Conservation (phyloP, 768 basidiomycete genomes). For the Phallus indusiatus region DNA sequence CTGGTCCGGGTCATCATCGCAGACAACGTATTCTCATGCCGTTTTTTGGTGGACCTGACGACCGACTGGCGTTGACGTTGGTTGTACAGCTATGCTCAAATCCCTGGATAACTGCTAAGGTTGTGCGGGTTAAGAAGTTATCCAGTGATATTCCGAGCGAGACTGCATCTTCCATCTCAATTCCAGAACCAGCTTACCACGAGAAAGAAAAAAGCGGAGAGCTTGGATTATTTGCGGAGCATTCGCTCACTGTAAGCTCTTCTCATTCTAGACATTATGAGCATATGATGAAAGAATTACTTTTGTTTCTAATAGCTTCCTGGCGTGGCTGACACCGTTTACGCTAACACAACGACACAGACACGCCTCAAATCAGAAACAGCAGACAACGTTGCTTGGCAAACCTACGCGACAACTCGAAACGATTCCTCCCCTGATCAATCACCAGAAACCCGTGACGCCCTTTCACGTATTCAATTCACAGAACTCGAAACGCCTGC, state of each 20-base stretch:
- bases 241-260: no score
- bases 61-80: constrained; percentile 76
- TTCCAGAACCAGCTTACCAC: constrained; percentile 17
- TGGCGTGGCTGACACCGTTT: constrained; percentile 59
- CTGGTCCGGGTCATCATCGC: constrained; percentile 17
- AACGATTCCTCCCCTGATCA: not conserved
- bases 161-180: constrained; percentile 12
- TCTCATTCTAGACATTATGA: constrained; percentile 15
- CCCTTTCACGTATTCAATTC: constrained; percentile 23
- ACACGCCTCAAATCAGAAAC: constrained; percentile 69
- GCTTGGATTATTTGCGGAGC: not conserved
- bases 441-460: constrained; percentile 9
- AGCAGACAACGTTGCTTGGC: constrained; percentile 75
- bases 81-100: constrained; percentile 76
- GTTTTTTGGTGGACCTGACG: constrained; percentile 94
- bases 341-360: constrained; percentile 54
- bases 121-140: constrained; percentile 53
- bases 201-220: not conserved
- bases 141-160: constrained; percentile 23
- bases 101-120: constrained; percentile 58
- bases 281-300: constrained; percentile 41
- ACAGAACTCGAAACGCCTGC: constrained; percentile 17
- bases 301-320: constrained; percentile 20
- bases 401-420: constrained; percentile 37
- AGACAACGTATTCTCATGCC: constrained; percentile 69